These are phyloP conservation scores for Aureobasidium vineae DNA, from an alignment of 2,329 filamentous ascomycete genomes.

Conservation along the genomic window DNA sequence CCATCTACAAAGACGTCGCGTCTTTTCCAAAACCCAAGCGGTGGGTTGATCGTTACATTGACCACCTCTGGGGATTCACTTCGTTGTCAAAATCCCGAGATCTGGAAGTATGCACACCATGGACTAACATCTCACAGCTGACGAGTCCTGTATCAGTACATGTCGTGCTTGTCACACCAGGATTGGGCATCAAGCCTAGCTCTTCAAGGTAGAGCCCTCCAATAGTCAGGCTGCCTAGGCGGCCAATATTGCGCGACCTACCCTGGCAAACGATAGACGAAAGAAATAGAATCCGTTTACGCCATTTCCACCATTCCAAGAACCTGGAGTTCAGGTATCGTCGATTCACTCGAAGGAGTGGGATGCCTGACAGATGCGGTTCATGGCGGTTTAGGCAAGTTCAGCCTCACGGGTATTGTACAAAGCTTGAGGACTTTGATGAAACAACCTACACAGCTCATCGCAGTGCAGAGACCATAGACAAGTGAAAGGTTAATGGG, in stretches of 20 bases:
- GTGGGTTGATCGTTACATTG: neutral
- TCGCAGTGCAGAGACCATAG: neutral
- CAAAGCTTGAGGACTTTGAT: neutral
- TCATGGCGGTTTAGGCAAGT: neutral
- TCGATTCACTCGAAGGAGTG: neutral
- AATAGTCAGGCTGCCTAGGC: conserved; percentile 5
- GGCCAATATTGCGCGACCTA: conserved; percentile 2
- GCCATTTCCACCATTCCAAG: neutral
- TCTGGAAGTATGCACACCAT: neutral
- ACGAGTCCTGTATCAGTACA: conserved; percentile 8
- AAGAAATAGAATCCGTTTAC: neutral
- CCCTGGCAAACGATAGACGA: neutral
- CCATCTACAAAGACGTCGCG: neutral
- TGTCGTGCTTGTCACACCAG: conserved; percentile 7
- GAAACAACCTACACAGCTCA: conserved; percentile 7
- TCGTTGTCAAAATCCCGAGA: neutral
- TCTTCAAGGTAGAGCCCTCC: neutral
- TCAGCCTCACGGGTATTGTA: neutral
- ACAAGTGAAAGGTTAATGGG: neutral
- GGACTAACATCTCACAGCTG: neutral
- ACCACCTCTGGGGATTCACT: neutral
- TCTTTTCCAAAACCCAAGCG: neutral
- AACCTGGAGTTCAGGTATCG: conserved; percentile 13
- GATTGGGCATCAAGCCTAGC: neutral
- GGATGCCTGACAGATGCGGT: neutral